These are phyloP conservation scores for Hortiboletus campestris DNA, from an alignment of 768 basidiomycete genomes.

Conservation along the genomic window DNA sequence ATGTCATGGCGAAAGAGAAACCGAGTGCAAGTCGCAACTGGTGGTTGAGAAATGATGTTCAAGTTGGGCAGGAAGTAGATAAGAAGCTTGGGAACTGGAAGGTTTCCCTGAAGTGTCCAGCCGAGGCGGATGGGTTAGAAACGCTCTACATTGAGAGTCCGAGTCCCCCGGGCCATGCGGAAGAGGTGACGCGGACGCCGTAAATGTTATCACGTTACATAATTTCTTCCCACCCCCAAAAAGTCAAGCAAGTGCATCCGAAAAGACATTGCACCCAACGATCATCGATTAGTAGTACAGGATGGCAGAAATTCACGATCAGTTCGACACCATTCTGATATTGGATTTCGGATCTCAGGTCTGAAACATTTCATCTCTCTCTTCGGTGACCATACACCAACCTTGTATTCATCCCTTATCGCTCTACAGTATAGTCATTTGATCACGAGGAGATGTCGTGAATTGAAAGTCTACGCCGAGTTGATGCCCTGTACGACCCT, in stretches of 20 bases:
- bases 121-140: neutral
- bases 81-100: conserved; percentile 1
- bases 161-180: too few relatives aligned
- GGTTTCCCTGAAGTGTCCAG: neutral
- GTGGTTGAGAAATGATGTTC: neutral
- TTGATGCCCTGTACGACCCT: conserved; percentile 94
- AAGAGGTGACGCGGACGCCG: too few relatives aligned
- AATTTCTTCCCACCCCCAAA: too few relatives aligned
- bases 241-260: too few relatives aligned
- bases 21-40: neutral
- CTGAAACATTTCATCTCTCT: conserved; percentile 16
- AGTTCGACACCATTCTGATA: conserved; percentile 95
- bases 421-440: conserved; percentile 84
- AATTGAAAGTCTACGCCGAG: conserved; percentile 96
- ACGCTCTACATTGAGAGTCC: neutral
- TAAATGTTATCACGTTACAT: too few relatives aligned
- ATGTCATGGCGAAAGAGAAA: neutral
- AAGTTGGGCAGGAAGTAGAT: conserved; percentile 10
- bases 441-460: conserved; percentile 96
- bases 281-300: neutral
- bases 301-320: conserved; percentile 90
- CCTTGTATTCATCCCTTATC: neutral
- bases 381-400: conserved; percentile 11
- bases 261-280: neutral
- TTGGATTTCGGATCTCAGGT: conserved; percentile 98